Evolutionary conservation across 1,284 basidiomycete species (phyloP), one percentile per base, ranked within the genome.

Genomic region (Papiliotrema terrestris): DNA sequence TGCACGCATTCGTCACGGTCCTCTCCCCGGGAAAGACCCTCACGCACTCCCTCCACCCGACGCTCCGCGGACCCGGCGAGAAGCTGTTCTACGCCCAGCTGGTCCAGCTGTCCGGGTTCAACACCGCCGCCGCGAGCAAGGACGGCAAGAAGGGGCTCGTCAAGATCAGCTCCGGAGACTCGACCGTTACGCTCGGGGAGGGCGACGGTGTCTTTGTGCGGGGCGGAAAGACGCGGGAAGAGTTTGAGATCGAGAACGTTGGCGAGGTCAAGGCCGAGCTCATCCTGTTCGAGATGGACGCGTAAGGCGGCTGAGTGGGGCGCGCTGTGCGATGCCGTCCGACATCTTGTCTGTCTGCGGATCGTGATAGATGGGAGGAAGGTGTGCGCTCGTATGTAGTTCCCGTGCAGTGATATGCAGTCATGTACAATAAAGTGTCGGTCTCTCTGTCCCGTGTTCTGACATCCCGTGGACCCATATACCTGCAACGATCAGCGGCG

Each of bases 21-120:
- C 73, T 91, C 19, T 79, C 82, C 2, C 80, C 82, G 0, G 80
- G 80, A 4, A 80, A 79, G 50, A 80, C 79, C 17, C 68, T 90
- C 51, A 72, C 78, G 42, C 82, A 85, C 64, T 74, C 68, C 4
- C 74, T 89, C 46, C 86, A 88, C 57, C 57, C 51, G 49, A 44
- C 48, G 44, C 15, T 51, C 47, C 23, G 55, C 50, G 38, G 55
- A 17, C 41, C 39, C 32, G 54, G 54, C 41, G 53, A 52, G 51
- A 77, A 74, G 57, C 73, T 76, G 19, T 70, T 78, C 36, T 78
- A 79, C 62, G 59, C 78, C 22, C 79, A 80, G 60, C 61, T 78
- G 44, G 72, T 89, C 51, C 88, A 90, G 76, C 85, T 81, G 9
- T 85, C 84, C 23, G 89, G 88, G 2, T 92, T 87, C 74, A 87